Conservation (phyloP, 1,284 basidiomycete species). For the Apiotrichum sp. region DNA sequence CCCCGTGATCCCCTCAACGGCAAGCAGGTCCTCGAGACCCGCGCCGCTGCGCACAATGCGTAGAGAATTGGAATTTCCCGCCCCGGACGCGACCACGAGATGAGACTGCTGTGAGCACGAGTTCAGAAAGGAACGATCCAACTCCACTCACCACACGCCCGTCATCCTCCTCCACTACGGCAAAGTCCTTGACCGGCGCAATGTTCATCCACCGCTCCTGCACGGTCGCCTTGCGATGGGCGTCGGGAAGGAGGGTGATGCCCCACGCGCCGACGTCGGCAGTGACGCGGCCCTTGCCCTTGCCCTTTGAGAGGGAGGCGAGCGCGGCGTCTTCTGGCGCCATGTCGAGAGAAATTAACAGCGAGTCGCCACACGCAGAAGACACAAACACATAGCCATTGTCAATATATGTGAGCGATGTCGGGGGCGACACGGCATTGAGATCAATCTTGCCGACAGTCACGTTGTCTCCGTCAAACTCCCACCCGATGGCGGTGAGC, state of each 20-base stretch:
- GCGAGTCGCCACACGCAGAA: constrained; percentile 76
- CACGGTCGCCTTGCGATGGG: constrained; percentile 50
- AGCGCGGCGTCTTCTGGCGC: neutral
- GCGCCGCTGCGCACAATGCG: constrained; percentile 80
- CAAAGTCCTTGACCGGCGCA: constrained; percentile 81
- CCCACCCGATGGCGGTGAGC: constrained; percentile 59
- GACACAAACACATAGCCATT: constrained; percentile 70
- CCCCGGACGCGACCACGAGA: constrained; percentile 84
- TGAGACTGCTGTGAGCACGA: constrained; percentile 53
- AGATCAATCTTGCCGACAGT: constrained; percentile 61
- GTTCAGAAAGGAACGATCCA: neutral
- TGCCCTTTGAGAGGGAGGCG: constrained; percentile 20
- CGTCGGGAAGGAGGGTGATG: constrained; percentile 27
- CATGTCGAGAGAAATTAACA: constrained; percentile 54
- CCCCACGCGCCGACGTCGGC: constrained; percentile 45
- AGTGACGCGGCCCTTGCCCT: constrained; percentile 32
- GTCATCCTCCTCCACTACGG: constrained; percentile 65
- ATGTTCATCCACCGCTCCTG: constrained; percentile 69
- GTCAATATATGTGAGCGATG: constrained; percentile 68
- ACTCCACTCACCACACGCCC: constrained; percentile 61
- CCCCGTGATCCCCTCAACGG: constrained; percentile 57
- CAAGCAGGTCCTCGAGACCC: constrained; percentile 64
- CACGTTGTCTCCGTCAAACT: constrained; percentile 46
- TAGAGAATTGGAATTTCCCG: constrained; percentile 70
- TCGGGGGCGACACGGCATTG: constrained; percentile 74